Evolutionary conservation across 345 rosid species (phyloP).

Genomic region (Schrenkiella parvula): DNA sequence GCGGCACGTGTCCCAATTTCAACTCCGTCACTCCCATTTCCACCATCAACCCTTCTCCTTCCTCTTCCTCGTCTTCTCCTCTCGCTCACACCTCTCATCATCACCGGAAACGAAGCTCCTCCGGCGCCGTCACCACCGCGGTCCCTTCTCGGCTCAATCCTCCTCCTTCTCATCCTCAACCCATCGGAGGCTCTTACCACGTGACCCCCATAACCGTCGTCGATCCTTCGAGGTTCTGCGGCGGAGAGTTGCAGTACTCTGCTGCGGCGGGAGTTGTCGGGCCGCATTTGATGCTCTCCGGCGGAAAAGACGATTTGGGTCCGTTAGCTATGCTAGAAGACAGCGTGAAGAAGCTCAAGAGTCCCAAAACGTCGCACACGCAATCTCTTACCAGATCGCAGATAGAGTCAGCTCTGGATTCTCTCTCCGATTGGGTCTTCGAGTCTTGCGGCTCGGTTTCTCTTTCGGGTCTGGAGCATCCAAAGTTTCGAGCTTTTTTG

Average conservation of each 20-base stretch:
- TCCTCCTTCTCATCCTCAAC: background rate
- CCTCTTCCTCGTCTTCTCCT: conserved; percentile 25
- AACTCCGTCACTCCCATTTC: conserved; percentile 74
- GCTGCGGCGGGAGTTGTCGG: conserved; percentile 25
- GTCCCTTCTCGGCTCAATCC: conserved; percentile 27
- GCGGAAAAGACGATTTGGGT: conserved; percentile 91
- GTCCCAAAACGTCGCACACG: conserved; percentile 76
- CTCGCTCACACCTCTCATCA: conserved; percentile 25
- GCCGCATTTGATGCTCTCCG: conserved; percentile 85
- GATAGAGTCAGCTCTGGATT: conserved; percentile 71
- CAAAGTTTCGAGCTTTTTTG: conserved; percentile 85
- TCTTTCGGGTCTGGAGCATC: conserved; percentile 85
- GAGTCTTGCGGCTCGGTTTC: conserved; percentile 97
- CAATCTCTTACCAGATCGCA: conserved; percentile 76
- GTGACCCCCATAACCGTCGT: conserved; percentile 66
- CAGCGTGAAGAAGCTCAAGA: conserved; percentile 91
- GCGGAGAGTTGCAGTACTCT: conserved; percentile 43
- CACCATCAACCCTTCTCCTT: conserved; percentile 38
- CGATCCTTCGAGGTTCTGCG: conserved; percentile 67
- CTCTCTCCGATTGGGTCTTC: conserved; percentile 89
- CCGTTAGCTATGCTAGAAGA: conserved; percentile 94
- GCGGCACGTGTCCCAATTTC: conserved; percentile 93
- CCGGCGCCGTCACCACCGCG: conserved; percentile 32
- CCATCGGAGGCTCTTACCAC: conserved; percentile 42
- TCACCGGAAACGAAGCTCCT: conserved; percentile 62